Evolutionary conservation across 768 basidiomycete genomes (phyloP), one percentile per base, ranked within the genome.

Genomic region (Lactarius deliciosus): DNA sequence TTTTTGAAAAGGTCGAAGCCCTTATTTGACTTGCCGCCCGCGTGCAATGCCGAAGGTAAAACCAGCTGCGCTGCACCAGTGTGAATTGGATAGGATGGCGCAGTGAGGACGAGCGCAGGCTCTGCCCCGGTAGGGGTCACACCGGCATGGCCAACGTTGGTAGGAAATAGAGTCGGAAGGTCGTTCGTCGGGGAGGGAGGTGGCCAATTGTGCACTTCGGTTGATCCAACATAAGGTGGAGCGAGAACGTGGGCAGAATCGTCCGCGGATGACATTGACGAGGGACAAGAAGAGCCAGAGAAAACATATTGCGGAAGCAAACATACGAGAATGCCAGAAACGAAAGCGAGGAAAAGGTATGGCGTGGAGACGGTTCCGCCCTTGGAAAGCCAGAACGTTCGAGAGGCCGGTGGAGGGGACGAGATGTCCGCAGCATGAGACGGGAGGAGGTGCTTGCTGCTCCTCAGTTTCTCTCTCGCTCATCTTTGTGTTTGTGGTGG

Each of bases 61-160:
- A 91, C 80, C 55, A 92, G 83, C 57, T 86, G 80, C 3, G 88
- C 80, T 2, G 86, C 86, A 11, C 86, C 90, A 0, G 87, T 85
- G 61, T 94, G 90, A 16, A 89, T 72, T 9, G 92, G 92, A 73
- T 92, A 91, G n/a, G 83, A 78, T 16, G 91, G 91, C 0, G 88
- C 91, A 5, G 91, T 92, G 5, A 81, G 82, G 34, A 93, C 83
- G 41, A 91, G 77, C 3, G 81, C 90, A 1, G 91, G 81, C 72
- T 92, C 91, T 9, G 87, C 91, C 20, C 91, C 91, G 0, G 91
- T 94, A 0, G 90, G 89, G 1, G 91, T 94, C 28, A 79, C 81
- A 18, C 92, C 92, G 3, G 88, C 80, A 73, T 92, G 86, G 43
- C 92, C 92, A 4, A 94, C 86, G 70, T 86, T 71, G 36, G 90